Percentiles rank a stretch among this genome's conserved stretches.
These are phyloP conservation scores for Suillus fuscotomentosus DNA, from an alignment of 768 basidiomycete genomes.

Conservation along the genomic window DNA sequence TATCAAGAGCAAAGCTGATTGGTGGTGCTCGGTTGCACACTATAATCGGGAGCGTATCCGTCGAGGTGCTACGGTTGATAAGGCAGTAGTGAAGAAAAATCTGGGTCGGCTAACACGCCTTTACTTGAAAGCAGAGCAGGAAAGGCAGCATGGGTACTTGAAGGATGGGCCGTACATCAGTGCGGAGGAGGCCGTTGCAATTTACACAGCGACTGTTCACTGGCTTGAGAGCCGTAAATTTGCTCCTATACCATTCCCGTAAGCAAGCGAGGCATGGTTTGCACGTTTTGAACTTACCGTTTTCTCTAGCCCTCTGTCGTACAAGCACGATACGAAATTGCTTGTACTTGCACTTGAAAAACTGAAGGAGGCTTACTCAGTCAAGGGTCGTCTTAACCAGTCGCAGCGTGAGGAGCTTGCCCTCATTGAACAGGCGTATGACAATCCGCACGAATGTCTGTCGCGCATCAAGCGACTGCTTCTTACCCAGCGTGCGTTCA, in stretches of 20 bases:
- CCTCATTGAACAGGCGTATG: conserved; percentile 97
- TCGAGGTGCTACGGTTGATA: conserved; percentile 95
- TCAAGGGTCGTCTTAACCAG: conserved; percentile 96
- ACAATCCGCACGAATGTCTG: conserved; percentile 98
- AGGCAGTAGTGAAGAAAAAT: conserved; percentile 99
- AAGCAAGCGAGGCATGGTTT: conserved; percentile 25
- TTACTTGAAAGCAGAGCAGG: conserved; percentile 98
- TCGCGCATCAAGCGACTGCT: conserved; percentile 98
- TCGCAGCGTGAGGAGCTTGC: conserved; percentile 98
- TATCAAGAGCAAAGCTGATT: conserved; percentile 99
- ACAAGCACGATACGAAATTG: conserved; percentile 98
- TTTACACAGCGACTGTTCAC: conserved; percentile 98
- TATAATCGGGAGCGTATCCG: conserved; percentile 98
- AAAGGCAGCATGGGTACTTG: conserved; percentile 96
- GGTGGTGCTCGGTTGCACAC: conserved; percentile 98
- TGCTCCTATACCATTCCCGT: conserved; percentile 98
- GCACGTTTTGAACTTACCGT: conserved; percentile 5
- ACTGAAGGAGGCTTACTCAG: conserved; percentile 97
- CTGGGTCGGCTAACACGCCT: conserved; percentile 95
- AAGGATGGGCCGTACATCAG: conserved; percentile 99
- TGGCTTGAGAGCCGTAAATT: conserved; percentile 99
- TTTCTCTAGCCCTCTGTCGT: conserved; percentile 75
- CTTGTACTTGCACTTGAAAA: conserved; percentile 96
- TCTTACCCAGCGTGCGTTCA: conserved; percentile 97
- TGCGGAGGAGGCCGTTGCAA: conserved; percentile 97